Conservation (phyloP, 1,284 basidiomycete genomes). For the Taiwanofungus camphoratus region DNA sequence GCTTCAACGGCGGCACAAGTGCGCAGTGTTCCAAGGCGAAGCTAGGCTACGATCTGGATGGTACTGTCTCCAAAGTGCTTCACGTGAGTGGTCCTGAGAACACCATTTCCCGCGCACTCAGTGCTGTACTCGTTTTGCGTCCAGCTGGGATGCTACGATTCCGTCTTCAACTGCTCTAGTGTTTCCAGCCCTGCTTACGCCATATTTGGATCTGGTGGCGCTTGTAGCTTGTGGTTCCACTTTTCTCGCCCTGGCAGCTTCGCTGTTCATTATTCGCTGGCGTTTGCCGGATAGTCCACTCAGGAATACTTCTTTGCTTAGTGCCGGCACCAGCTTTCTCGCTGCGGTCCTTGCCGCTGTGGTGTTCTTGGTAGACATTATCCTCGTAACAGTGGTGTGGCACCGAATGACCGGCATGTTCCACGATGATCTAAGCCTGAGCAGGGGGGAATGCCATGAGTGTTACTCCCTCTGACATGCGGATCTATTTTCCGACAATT, state of each 20-base stretch:
- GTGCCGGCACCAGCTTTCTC: constrained; percentile 18
- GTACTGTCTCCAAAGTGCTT: constrained; percentile 38
- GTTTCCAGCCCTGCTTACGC: neutral
- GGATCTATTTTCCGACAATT: neutral
- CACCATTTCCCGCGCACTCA: constrained; percentile 36
- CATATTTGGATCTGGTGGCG: neutral
- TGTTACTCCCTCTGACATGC: constrained; percentile 14
- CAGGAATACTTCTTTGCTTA: constrained; percentile 22
- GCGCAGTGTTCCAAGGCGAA: constrained; percentile 39
- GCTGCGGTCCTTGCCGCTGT: constrained; percentile 43
- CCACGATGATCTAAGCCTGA: constrained; percentile 33
- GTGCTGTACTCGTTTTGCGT: constrained; percentile 35
- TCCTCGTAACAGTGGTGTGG: constrained; percentile 41
- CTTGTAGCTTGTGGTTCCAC: constrained; percentile 44
- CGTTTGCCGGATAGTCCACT: constrained; percentile 14
- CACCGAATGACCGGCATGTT: constrained; percentile 36
- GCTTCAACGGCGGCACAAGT: constrained; percentile 30
- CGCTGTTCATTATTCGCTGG: constrained; percentile 40
- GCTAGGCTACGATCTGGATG: constrained; percentile 50
- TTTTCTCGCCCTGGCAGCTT: constrained; percentile 45
- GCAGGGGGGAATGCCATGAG: constrained; percentile 46
- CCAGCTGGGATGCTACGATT: constrained; percentile 38
- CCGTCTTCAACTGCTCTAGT: neutral
- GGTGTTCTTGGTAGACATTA: constrained; percentile 50
- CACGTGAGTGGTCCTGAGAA: constrained; percentile 34